Conservation (phyloP, 2,329 filamentous ascomycete genomes). For the Seiridium cupressi region DNA sequence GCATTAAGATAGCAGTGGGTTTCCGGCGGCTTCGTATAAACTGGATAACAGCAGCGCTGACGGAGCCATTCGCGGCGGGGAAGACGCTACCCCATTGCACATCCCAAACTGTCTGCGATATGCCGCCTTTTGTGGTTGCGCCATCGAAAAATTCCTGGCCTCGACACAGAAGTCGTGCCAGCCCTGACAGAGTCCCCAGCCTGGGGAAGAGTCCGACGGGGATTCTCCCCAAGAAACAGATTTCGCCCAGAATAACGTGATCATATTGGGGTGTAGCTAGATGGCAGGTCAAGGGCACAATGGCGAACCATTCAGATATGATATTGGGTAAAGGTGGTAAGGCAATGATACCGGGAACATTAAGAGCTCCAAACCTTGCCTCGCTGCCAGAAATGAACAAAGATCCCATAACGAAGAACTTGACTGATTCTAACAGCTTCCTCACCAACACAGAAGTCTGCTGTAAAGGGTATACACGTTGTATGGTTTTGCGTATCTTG, state of each 20-base stretch:
- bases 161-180: constrained; percentile 5
- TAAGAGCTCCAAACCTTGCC: not conserved
- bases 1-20: not conserved
- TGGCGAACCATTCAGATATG: not conserved
- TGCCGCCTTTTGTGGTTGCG: not conserved
- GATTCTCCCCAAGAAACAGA: not conserved
- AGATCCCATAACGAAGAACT: not conserved
- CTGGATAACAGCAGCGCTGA: constrained; percentile 11
- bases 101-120: constrained; percentile 19
- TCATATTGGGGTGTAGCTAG: not conserved
- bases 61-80: constrained; percentile 23
- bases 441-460: too few relatives aligned
- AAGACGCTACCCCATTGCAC: constrained; percentile 25
- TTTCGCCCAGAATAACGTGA: not conserved
- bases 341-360: not conserved
- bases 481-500: too few relatives aligned
- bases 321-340: not conserved
- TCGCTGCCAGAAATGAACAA: not conserved
- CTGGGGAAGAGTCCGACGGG: constrained; percentile 5
- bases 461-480: too few relatives aligned
- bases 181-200: constrained; percentile 8
- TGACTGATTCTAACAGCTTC: too few relatives aligned
- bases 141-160: not conserved
- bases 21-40: not conserved
- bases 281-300: not conserved